Conservation (phyloP, 2,329 filamentous ascomycete species). For the Hyphodiscus sp. region DNA sequence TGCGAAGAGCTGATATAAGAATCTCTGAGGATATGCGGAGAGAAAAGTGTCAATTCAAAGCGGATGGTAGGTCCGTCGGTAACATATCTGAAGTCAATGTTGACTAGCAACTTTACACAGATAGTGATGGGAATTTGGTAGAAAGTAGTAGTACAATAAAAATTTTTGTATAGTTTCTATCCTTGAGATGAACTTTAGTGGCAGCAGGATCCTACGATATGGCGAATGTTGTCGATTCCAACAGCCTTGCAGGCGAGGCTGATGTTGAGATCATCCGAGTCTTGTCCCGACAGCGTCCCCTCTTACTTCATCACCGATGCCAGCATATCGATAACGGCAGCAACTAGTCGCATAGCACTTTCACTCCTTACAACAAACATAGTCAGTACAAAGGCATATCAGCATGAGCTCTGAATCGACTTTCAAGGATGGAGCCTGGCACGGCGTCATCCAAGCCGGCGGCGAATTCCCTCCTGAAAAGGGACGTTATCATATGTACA, state of each 20-base stretch:
- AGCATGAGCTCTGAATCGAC: constrained; percentile 14
- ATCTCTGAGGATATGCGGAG: no score
- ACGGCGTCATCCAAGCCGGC: constrained; percentile 15
- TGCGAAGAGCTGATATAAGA: no score
- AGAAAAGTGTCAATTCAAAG: no score
- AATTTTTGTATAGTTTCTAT: no score
- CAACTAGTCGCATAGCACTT: background rate
- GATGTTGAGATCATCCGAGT: background rate
- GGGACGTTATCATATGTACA: constrained; percentile 84
- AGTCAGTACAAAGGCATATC: constrained; percentile 6
- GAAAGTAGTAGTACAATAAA: no score
- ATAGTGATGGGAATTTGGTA: no score
- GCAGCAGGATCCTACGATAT: no score
- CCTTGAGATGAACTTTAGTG: no score
- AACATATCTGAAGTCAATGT: no score
- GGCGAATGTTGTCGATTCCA: no score
- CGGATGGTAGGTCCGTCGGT: no score
- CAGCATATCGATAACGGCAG: background rate
- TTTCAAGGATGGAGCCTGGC: constrained; percentile 22
- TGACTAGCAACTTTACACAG: no score
- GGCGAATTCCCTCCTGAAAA: constrained; percentile 63
- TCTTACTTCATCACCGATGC: background rate
- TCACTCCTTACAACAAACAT: background rate
- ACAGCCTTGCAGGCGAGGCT: background rate
- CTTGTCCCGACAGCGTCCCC: background rate